Percentiles rank a stretch among this genome's conserved stretches.
phyloP scores from a whole-genome alignment of 306 rosid genomes.

The Castanopsis chinensis region DNA sequence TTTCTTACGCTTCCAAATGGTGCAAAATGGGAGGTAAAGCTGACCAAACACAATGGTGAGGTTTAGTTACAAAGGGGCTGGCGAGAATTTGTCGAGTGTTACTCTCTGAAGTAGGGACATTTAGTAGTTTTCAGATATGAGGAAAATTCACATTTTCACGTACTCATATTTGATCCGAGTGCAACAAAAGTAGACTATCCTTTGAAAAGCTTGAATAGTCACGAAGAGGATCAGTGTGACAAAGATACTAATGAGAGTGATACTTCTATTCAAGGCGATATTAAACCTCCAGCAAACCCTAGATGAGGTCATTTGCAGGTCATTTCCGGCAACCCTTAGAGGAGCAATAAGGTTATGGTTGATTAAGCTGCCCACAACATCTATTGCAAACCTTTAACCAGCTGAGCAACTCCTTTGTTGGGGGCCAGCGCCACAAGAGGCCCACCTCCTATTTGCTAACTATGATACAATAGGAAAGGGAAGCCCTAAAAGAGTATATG shows the following conservation, averaged over 20 bases:
- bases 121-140: conserved; percentile 14
- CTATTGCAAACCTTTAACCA: no score
- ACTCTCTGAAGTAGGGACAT: background rate
- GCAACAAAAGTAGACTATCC: conserved; percentile 30
- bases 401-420: no score
- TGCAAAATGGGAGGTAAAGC: conserved; percentile 3
- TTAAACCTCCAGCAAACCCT: no score
- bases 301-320: no score
- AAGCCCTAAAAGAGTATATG: no score
- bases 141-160: conserved; percentile 19
- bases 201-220: background rate
- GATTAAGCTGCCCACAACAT: no score
- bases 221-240: background rate
- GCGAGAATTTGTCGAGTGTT: conserved; percentile 5
- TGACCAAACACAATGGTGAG: background rate
- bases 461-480: no score
- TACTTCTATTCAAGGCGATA: background rate
- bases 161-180: conserved; percentile 21
- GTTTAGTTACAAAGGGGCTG: conserved; percentile 9
- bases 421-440: no score
- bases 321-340: no score
- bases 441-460: no score
- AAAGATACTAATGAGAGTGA: background rate
- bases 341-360: no score
- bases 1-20: conserved; percentile 2